A percentile compares a stretch with the other conserved stretches of the same genome.
phyloP scores from a whole-genome alignment of 345 rosid genomes.

The Leavenworthia alabamica region DNA sequence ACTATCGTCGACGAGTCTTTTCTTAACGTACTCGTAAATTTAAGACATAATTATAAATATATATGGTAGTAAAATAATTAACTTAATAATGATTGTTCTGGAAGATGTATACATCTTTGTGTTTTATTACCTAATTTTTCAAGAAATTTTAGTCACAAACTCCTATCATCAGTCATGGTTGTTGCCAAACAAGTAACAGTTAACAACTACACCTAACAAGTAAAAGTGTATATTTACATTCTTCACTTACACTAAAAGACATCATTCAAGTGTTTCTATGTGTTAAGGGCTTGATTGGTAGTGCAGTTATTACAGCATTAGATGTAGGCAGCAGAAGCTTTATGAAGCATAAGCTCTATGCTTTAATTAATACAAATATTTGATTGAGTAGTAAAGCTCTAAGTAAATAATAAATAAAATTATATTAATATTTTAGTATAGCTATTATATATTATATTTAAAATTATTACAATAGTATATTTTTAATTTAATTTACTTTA shows the following conservation, averaged over 20 bases:
- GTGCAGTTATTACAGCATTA: too few species aligned
- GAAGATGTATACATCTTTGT: neutral
- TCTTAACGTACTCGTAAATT: neutral
- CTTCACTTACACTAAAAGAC: neutral
- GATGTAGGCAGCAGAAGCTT: too few species aligned
- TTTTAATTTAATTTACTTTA: too few species aligned
- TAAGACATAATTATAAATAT: neutral
- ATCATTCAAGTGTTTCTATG: neutral
- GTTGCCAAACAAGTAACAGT: neutral
- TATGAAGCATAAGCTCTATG: too few species aligned
- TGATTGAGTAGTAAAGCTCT: too few species aligned
- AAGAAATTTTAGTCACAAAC: neutral
- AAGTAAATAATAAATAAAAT: too few species aligned
- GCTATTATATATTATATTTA: too few species aligned
- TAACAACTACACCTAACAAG: neutral
- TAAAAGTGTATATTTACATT: neutral
- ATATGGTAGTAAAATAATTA: neutral
- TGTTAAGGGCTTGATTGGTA: too few species aligned
- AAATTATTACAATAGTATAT: too few species aligned
- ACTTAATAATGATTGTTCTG: neutral
- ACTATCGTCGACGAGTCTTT: slow-evolving; percentile 9
- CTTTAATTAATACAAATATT: too few species aligned
- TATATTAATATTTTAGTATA: too few species aligned
- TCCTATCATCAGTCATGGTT: neutral
- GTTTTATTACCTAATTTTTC: slow-evolving; percentile 12